These are phyloP conservation scores for Penicillium turbatum DNA, from an alignment of 495 filamentous ascomycete genomes.

Conservation along the genomic window DNA sequence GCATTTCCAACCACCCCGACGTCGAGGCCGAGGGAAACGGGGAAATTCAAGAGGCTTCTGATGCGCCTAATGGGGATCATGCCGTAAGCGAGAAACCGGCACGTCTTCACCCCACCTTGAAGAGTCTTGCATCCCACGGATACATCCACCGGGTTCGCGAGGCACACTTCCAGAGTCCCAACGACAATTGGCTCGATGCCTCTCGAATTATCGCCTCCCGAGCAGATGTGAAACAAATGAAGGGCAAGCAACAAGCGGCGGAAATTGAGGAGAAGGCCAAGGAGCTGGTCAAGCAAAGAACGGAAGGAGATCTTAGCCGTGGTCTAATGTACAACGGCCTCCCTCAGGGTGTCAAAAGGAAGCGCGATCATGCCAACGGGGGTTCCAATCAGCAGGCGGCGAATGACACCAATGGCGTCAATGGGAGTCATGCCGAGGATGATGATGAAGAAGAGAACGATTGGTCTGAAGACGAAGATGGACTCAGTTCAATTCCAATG, in stretches of 20 bases:
- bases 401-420: conserved; percentile 26
- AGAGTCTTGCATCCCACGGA: conserved; percentile 44
- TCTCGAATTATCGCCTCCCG: conserved; percentile 36
- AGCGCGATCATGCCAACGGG: conserved; percentile 15
- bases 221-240: conserved; percentile 41
- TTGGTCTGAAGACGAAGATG: conserved; percentile 40
- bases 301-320: conserved; percentile 32
- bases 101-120: conserved; percentile 42
- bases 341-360: conserved; percentile 38
- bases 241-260: conserved; percentile 56
- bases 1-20: conserved; percentile 28
- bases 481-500: conserved; percentile 37
- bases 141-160: conserved; percentile 46
- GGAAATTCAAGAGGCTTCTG: conserved; percentile 16
- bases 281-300: conserved; percentile 30
- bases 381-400: conserved; percentile 16
- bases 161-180: conserved; percentile 48
- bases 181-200: conserved; percentile 49
- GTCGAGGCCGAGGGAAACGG: conserved; percentile 27
- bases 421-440: conserved; percentile 23
- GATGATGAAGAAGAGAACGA: conserved; percentile 35
- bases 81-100: conserved; percentile 15
- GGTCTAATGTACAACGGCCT: conserved; percentile 35
- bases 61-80: conserved; percentile 25
- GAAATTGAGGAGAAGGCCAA: conserved; percentile 41